phyloP scores from a whole-genome alignment of 345 rosid species.

The Gynandropsis gynandra region DNA sequence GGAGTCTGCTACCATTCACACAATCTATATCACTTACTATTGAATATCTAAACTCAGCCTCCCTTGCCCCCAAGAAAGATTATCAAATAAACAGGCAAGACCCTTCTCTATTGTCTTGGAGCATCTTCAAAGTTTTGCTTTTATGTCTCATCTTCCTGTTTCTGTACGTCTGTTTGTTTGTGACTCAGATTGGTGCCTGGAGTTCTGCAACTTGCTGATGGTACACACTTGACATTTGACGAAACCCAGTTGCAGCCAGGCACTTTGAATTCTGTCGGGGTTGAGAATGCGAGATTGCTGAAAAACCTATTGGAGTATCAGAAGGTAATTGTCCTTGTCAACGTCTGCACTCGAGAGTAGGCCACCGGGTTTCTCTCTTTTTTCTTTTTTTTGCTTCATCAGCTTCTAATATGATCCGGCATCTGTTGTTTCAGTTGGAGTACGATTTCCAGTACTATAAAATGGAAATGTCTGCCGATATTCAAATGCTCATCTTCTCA shows the following conservation, averaged over 20 bases:
- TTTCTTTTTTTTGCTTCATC: background rate
- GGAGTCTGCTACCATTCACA: slow-evolving; percentile 69
- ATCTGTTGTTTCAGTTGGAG: slow-evolving; percentile 51
- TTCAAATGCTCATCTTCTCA: slow-evolving; percentile 63
- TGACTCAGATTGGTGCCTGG: slow-evolving; percentile 60
- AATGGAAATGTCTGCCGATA: slow-evolving; percentile 83
- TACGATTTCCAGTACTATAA: slow-evolving; percentile 82
- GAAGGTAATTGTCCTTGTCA: slow-evolving; percentile 66
- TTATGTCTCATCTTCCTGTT: background rate
- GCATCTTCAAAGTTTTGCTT: background rate
- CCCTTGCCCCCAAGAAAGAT: slow-evolving; percentile 79
- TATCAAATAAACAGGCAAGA: slow-evolving; percentile 58
- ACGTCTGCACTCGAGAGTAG: too few relatives aligned
- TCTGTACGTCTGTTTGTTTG: background rate
- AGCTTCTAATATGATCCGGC: background rate
- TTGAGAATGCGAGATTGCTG: slow-evolving; percentile 65
- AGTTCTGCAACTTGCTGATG: slow-evolving; percentile 67
- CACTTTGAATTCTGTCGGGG: slow-evolving; percentile 64
- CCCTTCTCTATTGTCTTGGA: slow-evolving; percentile 2
- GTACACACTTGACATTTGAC: slow-evolving; percentile 67
- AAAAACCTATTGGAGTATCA: slow-evolving; percentile 60
- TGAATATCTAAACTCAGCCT: slow-evolving; percentile 56
- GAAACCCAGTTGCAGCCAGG: slow-evolving; percentile 79
- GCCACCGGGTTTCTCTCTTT: too few relatives aligned
- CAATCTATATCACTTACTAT: slow-evolving; percentile 52